phyloP scores from a whole-genome alignment of 768 basidiomycete species.

The Macrolepiota fuliginosa region DNA sequence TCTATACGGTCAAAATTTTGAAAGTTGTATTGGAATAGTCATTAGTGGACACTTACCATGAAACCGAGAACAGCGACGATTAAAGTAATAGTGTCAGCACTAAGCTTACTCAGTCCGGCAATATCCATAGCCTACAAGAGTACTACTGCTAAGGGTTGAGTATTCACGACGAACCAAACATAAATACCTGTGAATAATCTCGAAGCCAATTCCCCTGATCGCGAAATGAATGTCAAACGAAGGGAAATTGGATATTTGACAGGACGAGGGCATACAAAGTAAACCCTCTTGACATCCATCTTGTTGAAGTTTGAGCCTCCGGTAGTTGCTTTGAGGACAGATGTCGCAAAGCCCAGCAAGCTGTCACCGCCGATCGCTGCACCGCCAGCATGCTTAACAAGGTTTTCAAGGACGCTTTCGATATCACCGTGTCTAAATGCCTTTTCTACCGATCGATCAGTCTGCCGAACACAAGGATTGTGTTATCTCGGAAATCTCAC shows the following conservation, averaged over 20 bases:
- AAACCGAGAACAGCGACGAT: conserved; percentile 59
- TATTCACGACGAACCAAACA: background rate
- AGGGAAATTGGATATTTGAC: conserved; percentile 22
- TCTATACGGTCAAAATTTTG: conserved; percentile 29
- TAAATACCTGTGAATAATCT: conserved; percentile 59
- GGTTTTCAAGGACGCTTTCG: conserved; percentile 60
- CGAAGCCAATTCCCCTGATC: conserved; percentile 65
- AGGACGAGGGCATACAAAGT: conserved; percentile 48
- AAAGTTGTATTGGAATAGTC: background rate
- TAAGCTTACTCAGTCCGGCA: conserved; percentile 63
- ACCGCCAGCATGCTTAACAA: conserved; percentile 54
- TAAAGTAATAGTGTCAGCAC: conserved; percentile 60
- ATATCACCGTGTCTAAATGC: conserved; percentile 80
- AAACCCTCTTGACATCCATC: conserved; percentile 66
- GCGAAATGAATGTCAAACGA: background rate
- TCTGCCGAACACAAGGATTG: background rate
- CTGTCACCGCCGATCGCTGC: conserved; percentile 40
- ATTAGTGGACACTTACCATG: conserved; percentile 32
- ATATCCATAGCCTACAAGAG: conserved; percentile 62
- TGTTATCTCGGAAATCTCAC: conserved; percentile 27
- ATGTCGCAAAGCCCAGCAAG: conserved; percentile 49
- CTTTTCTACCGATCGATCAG: conserved; percentile 41
- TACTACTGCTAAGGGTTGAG: background rate
- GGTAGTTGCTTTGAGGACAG: conserved; percentile 39
- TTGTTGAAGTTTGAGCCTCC: conserved; percentile 60